Evolutionary conservation across 768 basidiomycete species (phyloP).

Genomic region (Mrakia gelida): DNA sequence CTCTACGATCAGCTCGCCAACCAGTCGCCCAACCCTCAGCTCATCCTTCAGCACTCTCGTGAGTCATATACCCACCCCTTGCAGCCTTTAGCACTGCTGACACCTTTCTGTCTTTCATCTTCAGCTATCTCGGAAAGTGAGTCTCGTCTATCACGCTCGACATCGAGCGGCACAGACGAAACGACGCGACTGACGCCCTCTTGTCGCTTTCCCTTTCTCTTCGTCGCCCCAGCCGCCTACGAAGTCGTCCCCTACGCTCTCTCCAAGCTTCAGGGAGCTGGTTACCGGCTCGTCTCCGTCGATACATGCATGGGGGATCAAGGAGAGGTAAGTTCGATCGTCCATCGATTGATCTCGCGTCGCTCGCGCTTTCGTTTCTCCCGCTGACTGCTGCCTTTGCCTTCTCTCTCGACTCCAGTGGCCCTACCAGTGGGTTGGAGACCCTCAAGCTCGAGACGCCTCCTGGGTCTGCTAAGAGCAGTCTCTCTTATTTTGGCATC

Average conservation of each 20-base stretch:
- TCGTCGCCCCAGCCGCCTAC: neutral
- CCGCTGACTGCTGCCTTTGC: too few relatives aligned
- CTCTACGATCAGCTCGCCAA: constrained; percentile 33
- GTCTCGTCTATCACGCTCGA: neutral
- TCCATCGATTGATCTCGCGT: neutral
- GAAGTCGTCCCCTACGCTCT: constrained; percentile 39
- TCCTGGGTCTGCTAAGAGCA: too few relatives aligned
- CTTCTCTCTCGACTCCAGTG: too few relatives aligned
- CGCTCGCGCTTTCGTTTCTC: neutral
- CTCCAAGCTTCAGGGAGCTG: constrained; percentile 34
- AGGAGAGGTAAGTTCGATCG: neutral
- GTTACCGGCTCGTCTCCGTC: constrained; percentile 42
- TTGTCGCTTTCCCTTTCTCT: neutral
- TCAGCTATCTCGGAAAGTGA: too few relatives aligned
- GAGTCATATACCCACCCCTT: too few relatives aligned
- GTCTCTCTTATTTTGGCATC: neutral
- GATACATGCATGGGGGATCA: constrained; percentile 42
- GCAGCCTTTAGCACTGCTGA: too few relatives aligned
- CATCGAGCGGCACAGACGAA: too few relatives aligned
- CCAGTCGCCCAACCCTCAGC: neutral
- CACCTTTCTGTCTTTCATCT: too few relatives aligned
- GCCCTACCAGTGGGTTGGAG: too few relatives aligned
- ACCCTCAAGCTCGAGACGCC: too few relatives aligned
- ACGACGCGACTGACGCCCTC: neutral
- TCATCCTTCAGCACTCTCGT: constrained; percentile 10